Conservation (phyloP, 371 early-diverging fungal genomes). For the Haplosporangium sp. region DNA sequence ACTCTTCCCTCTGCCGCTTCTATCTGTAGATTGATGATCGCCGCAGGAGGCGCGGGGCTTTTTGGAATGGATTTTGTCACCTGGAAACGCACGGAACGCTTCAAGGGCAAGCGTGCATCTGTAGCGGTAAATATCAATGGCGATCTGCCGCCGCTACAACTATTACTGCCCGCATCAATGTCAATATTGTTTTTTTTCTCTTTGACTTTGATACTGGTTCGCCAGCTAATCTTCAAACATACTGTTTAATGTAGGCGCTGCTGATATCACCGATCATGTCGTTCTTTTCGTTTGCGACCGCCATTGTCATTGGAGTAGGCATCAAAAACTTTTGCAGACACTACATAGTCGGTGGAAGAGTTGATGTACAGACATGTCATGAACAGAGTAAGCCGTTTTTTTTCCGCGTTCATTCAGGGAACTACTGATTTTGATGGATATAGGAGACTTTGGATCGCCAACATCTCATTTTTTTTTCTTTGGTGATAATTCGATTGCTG, state of each 20-base stretch:
- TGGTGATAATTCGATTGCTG: background rate
- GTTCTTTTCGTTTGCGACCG: conserved; percentile 31
- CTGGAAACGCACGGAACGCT: conserved; percentile 36
- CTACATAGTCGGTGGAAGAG: background rate
- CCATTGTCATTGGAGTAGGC: conserved; percentile 38
- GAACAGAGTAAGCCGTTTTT: background rate
- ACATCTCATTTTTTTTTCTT: background rate
- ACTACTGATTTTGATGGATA: too few relatives aligned
- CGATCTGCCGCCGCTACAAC: too few relatives aligned
- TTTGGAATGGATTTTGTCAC: conserved; percentile 42
- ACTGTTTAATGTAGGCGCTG: conserved; percentile 12
- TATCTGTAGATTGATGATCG: conserved; percentile 19
- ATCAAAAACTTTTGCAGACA: conserved; percentile 23
- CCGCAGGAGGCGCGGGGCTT: conserved; percentile 24
- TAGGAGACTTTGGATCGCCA: background rate
- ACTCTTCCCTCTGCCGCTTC: background rate
- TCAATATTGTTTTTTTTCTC: too few relatives aligned
- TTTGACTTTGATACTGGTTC: too few relatives aligned
- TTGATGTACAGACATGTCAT: background rate
- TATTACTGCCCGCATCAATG: too few relatives aligned
- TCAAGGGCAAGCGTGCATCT: conserved; percentile 46
- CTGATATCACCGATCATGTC: conserved; percentile 16
- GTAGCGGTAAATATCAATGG: conserved; percentile 17
- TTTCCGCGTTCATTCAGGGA: background rate
- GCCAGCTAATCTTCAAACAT: background rate